Base-by-base conservation (phyloP, 352 stramenopile genomes). In the Globisporangium irregulare region DNA sequence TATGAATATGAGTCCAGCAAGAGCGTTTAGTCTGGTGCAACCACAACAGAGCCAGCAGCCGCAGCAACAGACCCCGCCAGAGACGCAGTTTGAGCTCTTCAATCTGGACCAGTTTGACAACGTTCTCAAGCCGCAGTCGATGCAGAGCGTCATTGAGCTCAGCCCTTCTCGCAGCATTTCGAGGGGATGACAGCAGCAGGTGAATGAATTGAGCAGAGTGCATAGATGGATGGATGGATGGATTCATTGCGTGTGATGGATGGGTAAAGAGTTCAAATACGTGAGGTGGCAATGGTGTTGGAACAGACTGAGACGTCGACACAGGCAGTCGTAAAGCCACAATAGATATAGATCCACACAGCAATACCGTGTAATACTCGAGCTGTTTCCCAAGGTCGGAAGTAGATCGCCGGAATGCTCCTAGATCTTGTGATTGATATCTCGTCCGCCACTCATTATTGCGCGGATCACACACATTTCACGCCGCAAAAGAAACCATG, bases 71-170 rank as follows among this genome's bases (percentile, higher is more conserved):
- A n/a, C 46, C 7, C 64, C 55, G 2, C n/a, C 15, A 6, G 68
- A 70, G 6, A 27, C 69, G 29, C 69, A 67, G 8, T 72, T 74
- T 41, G 69, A 74, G 38, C 22, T 74, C 18, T 74, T 74, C 64
- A 70, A 62, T 29, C 29, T 74, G 27, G 69, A 74, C 22, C 65
- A 62, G 5, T 72, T 74, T 48, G 69, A 74, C 58, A 69, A 43
- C 25, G 69, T 69, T 22, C 36, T 69, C 25, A 72, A 72, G 59
- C 59, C 67, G 27, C 72, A 73, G 10, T 41, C 66, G 43, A 27
- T 53, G 5, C 59, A 64, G 36, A 55, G 68, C 27, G 62, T 27
- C 14, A 56, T 77, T 5, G 74, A 78, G 41, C 76, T 80, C 59
- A 54, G 27, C 20, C 32, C 61, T 1, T 48, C 61, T 18, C 46